Conservation (phyloP, 2,329 filamentous ascomycete species). For the Hortaea sp. region DNA sequence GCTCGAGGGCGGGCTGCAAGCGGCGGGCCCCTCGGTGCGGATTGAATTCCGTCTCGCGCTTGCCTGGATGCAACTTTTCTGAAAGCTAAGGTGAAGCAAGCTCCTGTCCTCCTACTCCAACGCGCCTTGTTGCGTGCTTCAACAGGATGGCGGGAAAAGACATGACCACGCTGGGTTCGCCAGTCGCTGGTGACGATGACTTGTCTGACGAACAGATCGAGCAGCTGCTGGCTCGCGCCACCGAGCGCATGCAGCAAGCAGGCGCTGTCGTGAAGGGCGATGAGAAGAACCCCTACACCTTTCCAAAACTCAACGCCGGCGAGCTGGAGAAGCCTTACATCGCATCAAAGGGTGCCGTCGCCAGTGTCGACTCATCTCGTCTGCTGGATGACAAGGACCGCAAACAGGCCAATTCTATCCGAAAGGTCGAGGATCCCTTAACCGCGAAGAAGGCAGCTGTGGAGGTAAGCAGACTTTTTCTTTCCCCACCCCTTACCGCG, state of each 20-base stretch:
- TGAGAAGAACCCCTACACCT: slow-evolving; percentile 26
- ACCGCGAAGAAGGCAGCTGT: slow-evolving; percentile 35
- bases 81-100: too few relatives aligned
- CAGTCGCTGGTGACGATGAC: slow-evolving; percentile 26
- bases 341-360: slow-evolving; percentile 41
- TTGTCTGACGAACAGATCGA: slow-evolving; percentile 56
- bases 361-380: slow-evolving; percentile 42
- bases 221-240: slow-evolving; percentile 53
- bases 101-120: too few relatives aligned
- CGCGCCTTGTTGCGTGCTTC: too few relatives aligned
- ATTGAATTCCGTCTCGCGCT: too few relatives aligned
- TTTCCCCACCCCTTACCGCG: not conserved
- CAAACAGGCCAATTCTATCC: slow-evolving; percentile 31
- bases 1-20: too few relatives aligned
- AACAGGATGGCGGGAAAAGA: not conserved
- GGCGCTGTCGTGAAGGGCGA: slow-evolving; percentile 11
- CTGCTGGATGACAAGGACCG: slow-evolving; percentile 40
- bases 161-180: not conserved
- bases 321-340: slow-evolving; percentile 45
- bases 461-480: slow-evolving; percentile 39
- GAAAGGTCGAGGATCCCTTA: slow-evolving; percentile 45
- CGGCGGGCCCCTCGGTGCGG: too few relatives aligned
- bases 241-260: slow-evolving; percentile 43
- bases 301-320: slow-evolving; percentile 42
- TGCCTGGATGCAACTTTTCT: too few relatives aligned